Base-by-base conservation (phyloP, 148 eudicot species). In the Chenopodium berlandieri region DNA sequence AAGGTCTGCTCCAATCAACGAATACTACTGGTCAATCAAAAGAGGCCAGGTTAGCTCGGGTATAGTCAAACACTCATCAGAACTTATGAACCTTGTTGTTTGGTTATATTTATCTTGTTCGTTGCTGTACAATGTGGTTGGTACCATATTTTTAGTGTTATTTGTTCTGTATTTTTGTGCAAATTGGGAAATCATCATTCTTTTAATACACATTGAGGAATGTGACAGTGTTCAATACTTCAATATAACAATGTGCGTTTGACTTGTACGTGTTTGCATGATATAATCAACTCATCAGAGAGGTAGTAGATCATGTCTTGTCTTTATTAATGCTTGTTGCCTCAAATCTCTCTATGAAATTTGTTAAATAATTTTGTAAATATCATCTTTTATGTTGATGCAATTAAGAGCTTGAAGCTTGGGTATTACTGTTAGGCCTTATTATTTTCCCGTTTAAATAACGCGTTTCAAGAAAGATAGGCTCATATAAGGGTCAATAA, bases 11-110 rank as follows among this genome's bases (percentile, higher is more conserved):
- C 78, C 90, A 90, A 85, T 90, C 89, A 87, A 88, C 99, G 80
- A 87, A 76, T 71, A 83, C 95, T 68, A 86, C 93, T 69, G 99
- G 99, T 85, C 92, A 90, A 84, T 90, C 99, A 60, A 97, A 97
- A 88, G 99, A 97, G 87, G 99, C 99, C 82, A 92, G 99, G 87
- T 84, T 97, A 88, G 97, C 99, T 80, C 92, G 99, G 92, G 99
- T 97, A 91, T 90, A 90, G 70, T 80, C 64, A 14, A 78, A 44
- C 19, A 67, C 63, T 56, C 52, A 7, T 13, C 71, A 32, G 64
- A 50, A 34, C 22, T 73, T 52, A 14, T 50, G 63, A 13, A 74
- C 22, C 52, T 74, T 25, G 34, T 73, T 30, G 4, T 48, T 74
- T 72, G 20, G 31, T 58, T 1, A 9, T 63, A 71, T 7, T 71